Evolutionary conservation across 1,139 yeast species (phyloP).

Genomic region (Kazachstania sp.): DNA sequence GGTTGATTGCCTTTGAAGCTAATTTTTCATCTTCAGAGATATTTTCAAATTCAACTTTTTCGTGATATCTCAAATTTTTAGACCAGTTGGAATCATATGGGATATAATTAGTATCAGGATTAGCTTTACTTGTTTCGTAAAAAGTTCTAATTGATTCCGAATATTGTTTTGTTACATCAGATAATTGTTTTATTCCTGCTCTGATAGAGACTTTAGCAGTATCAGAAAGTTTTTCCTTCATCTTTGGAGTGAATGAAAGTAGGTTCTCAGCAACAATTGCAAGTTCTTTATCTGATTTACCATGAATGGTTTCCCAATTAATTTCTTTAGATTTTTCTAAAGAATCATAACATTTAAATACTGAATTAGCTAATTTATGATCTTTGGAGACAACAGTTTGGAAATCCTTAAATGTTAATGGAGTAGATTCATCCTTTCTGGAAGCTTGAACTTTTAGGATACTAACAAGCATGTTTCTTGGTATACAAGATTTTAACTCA

Average conservation of each 20-base stretch:
- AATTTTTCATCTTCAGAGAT: conserved; percentile 46
- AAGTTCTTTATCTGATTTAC: conserved; percentile 18
- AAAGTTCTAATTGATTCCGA: conserved; percentile 25
- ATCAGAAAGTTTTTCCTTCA: conserved; percentile 24
- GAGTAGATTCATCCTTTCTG: conserved; percentile 10
- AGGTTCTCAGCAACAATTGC: conserved; percentile 13
- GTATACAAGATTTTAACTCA: conserved; percentile 25
- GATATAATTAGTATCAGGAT: conserved; percentile 20
- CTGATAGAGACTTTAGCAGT: conserved; percentile 18
- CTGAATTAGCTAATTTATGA: conserved; percentile 14
- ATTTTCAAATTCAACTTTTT: conserved; percentile 44
- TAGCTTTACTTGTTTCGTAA: conserved; percentile 22
- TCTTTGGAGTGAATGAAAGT: conserved; percentile 19
- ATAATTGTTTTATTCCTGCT: conserved; percentile 18
- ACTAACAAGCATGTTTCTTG: conserved; percentile 21
- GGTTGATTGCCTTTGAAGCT: conserved; percentile 36
- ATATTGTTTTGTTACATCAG: conserved; percentile 19
- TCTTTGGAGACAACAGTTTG: conserved; percentile 19
- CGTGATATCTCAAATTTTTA: conserved; percentile 42
- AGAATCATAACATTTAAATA: conserved; percentile 22
- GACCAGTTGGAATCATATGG: conserved; percentile 56
- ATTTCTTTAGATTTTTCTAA: conserved; percentile 17
- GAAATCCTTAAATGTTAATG: conserved; percentile 18
- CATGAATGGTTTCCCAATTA: conserved; percentile 13
- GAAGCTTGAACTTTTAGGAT: conserved; percentile 23